Base-by-base conservation (phyloP, 2,329 filamentous ascomycete species). In the Neonectria magnoliae region DNA sequence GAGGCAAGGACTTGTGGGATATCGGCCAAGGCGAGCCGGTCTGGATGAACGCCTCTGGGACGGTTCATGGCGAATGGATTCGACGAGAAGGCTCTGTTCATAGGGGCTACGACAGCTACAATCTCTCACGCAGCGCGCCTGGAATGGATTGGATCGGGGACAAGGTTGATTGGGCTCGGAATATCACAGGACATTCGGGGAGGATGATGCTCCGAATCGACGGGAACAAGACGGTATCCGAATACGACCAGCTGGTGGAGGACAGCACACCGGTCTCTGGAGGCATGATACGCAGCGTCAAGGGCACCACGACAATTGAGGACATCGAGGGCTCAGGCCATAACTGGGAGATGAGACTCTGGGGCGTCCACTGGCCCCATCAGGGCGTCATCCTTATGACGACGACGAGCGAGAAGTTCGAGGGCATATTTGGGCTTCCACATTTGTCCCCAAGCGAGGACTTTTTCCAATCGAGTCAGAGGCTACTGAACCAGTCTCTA, bases 351-450 rank as follows among this genome's bases (percentile, higher is more conserved):
- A 89, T 97, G 80, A 85, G 88, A 56, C 81, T 97, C 54, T 90
- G 93, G 78, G 96, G 96, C 4, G 86, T 97, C 4, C 95, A 98
- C 81, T 97, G 94, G 84, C 90, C 91, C 41, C 85, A 87, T n/a
- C 88, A 91, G 67, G 96, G 96, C 2, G 87, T 89, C 14, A 88
- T 96, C 54, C 82, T 98, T 38, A 82, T 98, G 76, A 93, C 91
- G 2, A 98, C 95, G 1, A 95, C 94, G 52, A 98, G 94, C 78
- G 92, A 97, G 75, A 98, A 97, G 81, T 96, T 96, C 74, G 89
- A 91, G n/a, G 94, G 96, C 47, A 90, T 98, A 60, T 97, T 97
- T 77, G 92, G 90, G 2, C 82, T 98, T 51, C 94, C 96, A 27
- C 94, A 98, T 78, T 85, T 99, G 56, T 84, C 92, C 1, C 86